Evolutionary conservation across 768 basidiomycete species (phyloP).

Genomic region (Trametes meyenii): DNA sequence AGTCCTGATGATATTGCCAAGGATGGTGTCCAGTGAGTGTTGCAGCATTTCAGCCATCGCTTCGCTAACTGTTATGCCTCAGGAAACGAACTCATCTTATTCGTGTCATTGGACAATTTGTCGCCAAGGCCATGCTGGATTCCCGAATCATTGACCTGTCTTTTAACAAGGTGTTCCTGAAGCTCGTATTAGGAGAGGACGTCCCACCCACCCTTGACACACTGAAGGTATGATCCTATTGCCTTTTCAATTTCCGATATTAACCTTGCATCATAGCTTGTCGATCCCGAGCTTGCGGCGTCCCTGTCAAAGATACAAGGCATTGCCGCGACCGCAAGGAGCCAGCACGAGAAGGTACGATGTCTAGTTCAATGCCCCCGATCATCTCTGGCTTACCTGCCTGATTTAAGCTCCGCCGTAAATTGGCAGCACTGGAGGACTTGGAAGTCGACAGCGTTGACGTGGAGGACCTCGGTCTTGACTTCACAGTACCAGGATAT

Average conservation of each 20-base stretch:
- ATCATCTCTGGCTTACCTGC: neutral
- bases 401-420: slow-evolving; percentile 28
- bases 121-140: slow-evolving; percentile 96
- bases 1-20: slow-evolving; percentile 66
- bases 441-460: slow-evolving; percentile 56
- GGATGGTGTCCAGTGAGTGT: slow-evolving; percentile 74
- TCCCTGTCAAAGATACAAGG: slow-evolving; percentile 81
- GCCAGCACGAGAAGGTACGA: slow-evolving; percentile 55
- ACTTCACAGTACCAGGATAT: slow-evolving; percentile 97
- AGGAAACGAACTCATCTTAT: slow-evolving; percentile 88
- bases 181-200: slow-evolving; percentile 84
- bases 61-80: slow-evolving; percentile 6
- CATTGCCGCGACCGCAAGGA: slow-evolving; percentile 52
- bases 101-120: slow-evolving; percentile 91
- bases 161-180: slow-evolving; percentile 94
- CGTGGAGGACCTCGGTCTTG: slow-evolving; percentile 87
- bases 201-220: slow-evolving; percentile 83
- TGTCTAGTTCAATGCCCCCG: neutral
- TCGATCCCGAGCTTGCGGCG: slow-evolving; percentile 84
- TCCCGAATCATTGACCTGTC: slow-evolving; percentile 96
- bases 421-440: slow-evolving; percentile 35
- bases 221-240: slow-evolving; percentile 59
- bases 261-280: slow-evolving; percentile 50
- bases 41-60: neutral
- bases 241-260: too few species aligned